phyloP scores from a whole-genome alignment of 2,329 filamentous ascomycete species.

The Penicillium polonicum region DNA sequence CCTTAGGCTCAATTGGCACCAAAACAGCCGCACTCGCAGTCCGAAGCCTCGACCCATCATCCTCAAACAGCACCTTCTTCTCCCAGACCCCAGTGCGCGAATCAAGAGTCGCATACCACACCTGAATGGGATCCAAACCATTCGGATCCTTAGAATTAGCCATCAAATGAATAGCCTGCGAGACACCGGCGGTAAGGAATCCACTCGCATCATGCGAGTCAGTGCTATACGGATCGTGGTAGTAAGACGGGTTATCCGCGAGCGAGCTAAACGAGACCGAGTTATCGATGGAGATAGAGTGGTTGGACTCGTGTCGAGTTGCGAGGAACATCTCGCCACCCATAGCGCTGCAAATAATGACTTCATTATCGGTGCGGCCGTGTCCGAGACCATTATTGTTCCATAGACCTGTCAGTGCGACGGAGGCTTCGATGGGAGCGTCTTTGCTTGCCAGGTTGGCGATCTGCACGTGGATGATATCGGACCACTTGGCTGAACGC shows the following conservation, averaged over 20 bases:
- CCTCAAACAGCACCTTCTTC: conserved; percentile 55
- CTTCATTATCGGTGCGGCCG: conserved; percentile 39
- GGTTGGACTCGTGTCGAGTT: conserved; percentile 21
- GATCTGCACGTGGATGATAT: conserved; percentile 49
- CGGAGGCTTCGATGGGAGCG: conserved; percentile 38
- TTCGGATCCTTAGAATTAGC: conserved; percentile 32
- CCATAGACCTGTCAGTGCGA: conserved; percentile 49
- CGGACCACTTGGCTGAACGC: conserved; percentile 49
- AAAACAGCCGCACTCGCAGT: conserved; percentile 54
- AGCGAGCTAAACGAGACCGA: conserved; percentile 46
- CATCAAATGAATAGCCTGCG: conserved; percentile 42
- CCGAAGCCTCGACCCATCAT: conserved; percentile 54
- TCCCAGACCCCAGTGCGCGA: conserved; percentile 38
- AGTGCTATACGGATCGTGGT: conserved; percentile 53
- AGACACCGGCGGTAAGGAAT: conserved; percentile 53
- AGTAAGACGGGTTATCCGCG: conserved; percentile 61
- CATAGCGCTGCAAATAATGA: conserved; percentile 41
- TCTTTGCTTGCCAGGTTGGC: conserved; percentile 22
- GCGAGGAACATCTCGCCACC: conserved; percentile 51
- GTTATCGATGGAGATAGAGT: conserved; percentile 45
- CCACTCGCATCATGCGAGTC: conserved; percentile 52
- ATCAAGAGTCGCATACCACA: conserved; percentile 47
- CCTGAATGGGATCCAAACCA: conserved; percentile 46
- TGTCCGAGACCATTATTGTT: conserved; percentile 60
- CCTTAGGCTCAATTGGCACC: conserved; percentile 52